Evolutionary conservation across 306 rosid species (phyloP), one percentile per base, ranked within the genome.

Genomic region (Dicorynia guianensis): DNA sequence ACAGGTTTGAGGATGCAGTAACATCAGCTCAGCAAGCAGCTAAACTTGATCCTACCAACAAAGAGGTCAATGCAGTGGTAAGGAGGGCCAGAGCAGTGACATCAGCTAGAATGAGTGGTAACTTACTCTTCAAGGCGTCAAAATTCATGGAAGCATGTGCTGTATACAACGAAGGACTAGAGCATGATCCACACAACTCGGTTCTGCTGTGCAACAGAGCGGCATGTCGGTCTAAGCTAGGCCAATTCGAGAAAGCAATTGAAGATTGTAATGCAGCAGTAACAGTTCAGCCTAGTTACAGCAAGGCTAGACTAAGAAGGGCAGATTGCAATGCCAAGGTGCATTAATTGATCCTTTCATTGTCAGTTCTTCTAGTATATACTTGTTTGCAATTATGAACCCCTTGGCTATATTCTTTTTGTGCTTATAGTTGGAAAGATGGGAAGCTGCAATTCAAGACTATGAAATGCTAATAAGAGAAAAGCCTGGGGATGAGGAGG

Each of bases 211-310:
- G 96, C 88, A 95, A 95, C 82, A 86, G 99, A 82, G 99, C 97
- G 3, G 97, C 99, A 13, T 90, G 99, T 72, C 99, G 90, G 38
- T 89, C 91, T 4, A 95, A 95, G 79, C 85, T 90, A 4, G 84
- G 89, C 2, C 97, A 87, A 67, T 89, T 74, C 46, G 99, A 95
- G 75, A 95, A 90, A 76, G 99, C 99, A 38, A 82, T 92, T 63
- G 99, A 95, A 63, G 99, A 95, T 76, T 95, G 99, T 84, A 76
- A 85, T 42, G 79, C 89, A 0, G 99, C 99, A 47, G 97, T 95
- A 53, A 46, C 57, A 5, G 62, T 89, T 71, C 85, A 78, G 76
- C 96, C 97, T 47, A 73, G 76, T 76, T 92, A 92, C 63, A 87
- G 91, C 86, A 95, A 92, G 85, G 97, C 99, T 72, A 87, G 86